A percentile compares a stretch with the other conserved stretches of the same genome.
Evolutionary conservation across 768 basidiomycete species (phyloP).

Genomic region (Amanita brunnescens): DNA sequence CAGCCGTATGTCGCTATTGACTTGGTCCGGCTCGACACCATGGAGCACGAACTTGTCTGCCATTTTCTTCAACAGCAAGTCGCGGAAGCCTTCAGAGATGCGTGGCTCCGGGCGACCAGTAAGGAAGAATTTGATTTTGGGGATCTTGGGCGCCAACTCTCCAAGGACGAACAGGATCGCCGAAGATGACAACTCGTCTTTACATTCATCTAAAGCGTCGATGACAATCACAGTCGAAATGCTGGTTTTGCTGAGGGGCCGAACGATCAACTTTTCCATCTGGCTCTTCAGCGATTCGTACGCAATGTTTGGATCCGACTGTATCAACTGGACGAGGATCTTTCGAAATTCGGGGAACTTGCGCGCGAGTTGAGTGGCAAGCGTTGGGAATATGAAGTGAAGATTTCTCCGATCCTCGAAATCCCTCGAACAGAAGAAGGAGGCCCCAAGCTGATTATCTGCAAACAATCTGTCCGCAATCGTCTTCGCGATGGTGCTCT

Average conservation of each 20-base stretch:
- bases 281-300: background rate
- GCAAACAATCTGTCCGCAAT: background rate
- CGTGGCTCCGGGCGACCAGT: background rate
- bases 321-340: background rate
- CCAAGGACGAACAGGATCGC: background rate
- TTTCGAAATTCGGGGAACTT: background rate
- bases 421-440: background rate
- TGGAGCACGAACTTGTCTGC: background rate
- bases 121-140: background rate
- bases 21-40: background rate
- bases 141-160: background rate
- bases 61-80: too few species aligned
- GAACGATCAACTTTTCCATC: background rate
- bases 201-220: background rate
- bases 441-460: background rate
- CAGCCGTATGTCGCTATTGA: background rate
- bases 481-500: background rate
- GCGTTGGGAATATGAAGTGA: background rate
- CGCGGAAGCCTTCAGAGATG: background rate
- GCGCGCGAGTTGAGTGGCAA: background rate
- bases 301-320: background rate
- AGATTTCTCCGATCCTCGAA: background rate
- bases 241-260: background rate
- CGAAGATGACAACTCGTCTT: background rate
- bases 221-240: background rate